Evolutionary conservation across 164 flowering plant species (phyloP), one percentile per base, ranked within the genome.

Genomic region (Cinnamomum micranthum): DNA sequence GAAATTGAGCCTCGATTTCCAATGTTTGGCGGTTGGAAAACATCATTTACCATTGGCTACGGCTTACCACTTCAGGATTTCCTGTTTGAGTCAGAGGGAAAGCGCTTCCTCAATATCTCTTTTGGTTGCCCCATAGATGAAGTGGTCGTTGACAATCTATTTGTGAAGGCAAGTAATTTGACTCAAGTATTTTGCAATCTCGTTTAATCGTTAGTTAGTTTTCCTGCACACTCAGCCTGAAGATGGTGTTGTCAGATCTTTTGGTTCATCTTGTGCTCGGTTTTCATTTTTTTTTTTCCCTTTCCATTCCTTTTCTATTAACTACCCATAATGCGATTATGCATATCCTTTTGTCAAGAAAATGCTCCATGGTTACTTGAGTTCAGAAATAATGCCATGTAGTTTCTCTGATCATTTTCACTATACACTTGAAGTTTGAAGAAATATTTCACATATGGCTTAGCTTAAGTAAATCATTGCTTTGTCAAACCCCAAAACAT

Each of bases 11-110:
- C 98, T 50, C 85, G 98, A 52, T 96, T 84, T 81, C 99, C 99
- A 12, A 79, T 96, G 90, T 88, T 94, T 85, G 97, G 99, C 74
- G 98, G 99, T 28, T 96, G 99, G 98, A 90, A 81, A 84, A 92
- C 97, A 76, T 70, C 90, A 59, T 96, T 96, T 77, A 92, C 95
- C 71, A 88, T 96, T 87, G 98, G 97, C 78, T 96, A 96, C 81
- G 89, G 97, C 33, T 80, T 94, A 83, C 99, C 97, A 35, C 97
- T 96, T 69, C 75, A 84, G 70, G 97, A 94, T 76, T 94, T 87
- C 79, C 75, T 96, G 73, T 92, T 90, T 85, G 84, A 81, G 69
- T 86, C 90, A 11, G 92, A 85, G 65, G 97, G 96, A 71, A 91
- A 88, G 65, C 91, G 95, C 50, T 91, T 88, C 68, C 85, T 94